Conservation (phyloP, 2,329 filamentous ascomycete species). For the Davidsoniella neocaledoniae region DNA sequence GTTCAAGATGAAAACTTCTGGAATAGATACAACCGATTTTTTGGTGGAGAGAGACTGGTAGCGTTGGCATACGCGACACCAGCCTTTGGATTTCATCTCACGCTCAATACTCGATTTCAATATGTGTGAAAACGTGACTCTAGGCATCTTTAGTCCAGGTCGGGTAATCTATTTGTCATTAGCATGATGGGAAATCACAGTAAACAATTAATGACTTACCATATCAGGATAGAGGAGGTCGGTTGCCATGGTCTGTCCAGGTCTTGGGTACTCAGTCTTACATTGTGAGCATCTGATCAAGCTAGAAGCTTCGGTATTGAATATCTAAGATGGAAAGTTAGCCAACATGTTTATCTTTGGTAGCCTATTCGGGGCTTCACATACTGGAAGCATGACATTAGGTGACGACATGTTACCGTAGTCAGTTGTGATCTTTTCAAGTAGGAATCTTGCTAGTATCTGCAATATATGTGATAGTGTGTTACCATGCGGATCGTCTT, state of each 20-base stretch:
- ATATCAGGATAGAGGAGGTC: conserved; percentile 61
- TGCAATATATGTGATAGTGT: conserved; percentile 59
- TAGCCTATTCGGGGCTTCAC: background rate
- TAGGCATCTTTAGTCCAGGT: conserved; percentile 30
- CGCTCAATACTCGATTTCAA: conserved; percentile 86
- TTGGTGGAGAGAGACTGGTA: conserved; percentile 79
- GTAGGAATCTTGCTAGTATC: conserved; percentile 65
- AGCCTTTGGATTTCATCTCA: conserved; percentile 76
- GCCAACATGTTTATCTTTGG: background rate
- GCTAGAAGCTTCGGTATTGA: conserved; percentile 54
- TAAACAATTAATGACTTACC: background rate
- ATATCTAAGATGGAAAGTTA: conserved; percentile 21
- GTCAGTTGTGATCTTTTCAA: conserved; percentile 66
- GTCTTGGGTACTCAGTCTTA: conserved; percentile 65
- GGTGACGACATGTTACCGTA: conserved; percentile 45
- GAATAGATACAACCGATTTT: conserved; percentile 68
- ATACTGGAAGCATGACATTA: conserved; percentile 52
- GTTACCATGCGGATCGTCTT: conserved; percentile 61
- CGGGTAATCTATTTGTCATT: conserved; percentile 17
- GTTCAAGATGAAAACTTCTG: conserved; percentile 78
- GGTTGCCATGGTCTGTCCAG: conserved; percentile 65
- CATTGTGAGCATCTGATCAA: conserved; percentile 77
- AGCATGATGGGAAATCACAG: background rate
- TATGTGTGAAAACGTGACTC: conserved; percentile 67
- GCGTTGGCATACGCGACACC: conserved; percentile 79